These are phyloP conservation scores for Zygosaccharomyces kombuchaensis DNA, from an alignment of 805 yeast species.

Conservation along the genomic window DNA sequence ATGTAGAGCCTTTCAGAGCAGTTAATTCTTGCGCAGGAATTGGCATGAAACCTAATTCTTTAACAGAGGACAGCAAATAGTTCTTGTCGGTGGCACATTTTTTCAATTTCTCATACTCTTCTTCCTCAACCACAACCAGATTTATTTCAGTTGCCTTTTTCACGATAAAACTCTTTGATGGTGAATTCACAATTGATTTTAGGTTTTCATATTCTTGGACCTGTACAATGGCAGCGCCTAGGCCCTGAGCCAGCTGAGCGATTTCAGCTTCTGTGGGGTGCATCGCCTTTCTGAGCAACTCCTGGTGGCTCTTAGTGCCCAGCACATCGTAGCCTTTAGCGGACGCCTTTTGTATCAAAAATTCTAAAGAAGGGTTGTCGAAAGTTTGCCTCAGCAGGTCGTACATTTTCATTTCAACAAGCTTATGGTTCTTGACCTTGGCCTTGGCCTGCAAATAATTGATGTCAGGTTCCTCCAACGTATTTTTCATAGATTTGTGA, in stretches of 20 bases:
- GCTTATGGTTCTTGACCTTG: constrained; percentile 9
- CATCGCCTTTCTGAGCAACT: constrained; percentile 11
- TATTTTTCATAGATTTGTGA: not conserved
- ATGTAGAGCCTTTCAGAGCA: constrained; percentile 6
- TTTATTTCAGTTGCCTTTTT: constrained; percentile 20
- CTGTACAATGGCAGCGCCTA: constrained; percentile 1
- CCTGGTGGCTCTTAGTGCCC: constrained; percentile 13
- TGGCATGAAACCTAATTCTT: constrained; percentile 16
- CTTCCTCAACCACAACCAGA: constrained; percentile 15
- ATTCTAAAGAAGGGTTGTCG: constrained; percentile 21
- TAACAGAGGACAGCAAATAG: constrained; percentile 12
- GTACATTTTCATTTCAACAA: constrained; percentile 2
- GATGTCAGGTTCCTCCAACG: constrained; percentile 12
- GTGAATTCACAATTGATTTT: constrained; percentile 20
- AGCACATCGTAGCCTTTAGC: constrained; percentile 25
- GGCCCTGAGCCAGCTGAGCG: constrained; percentile 4
- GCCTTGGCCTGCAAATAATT: constrained; percentile 15
- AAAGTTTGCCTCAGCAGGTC: not conserved
- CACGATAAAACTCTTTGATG: constrained; percentile 19
- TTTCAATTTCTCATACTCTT: constrained; percentile 14
- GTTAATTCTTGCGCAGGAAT: constrained; percentile 15
- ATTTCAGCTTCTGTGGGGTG: constrained; percentile 16
- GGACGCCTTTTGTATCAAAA: constrained; percentile 27
- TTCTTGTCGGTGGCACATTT: constrained; percentile 10
- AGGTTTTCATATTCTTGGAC: constrained; percentile 24